phyloP scores from a whole-genome alignment of 1,284 basidiomycete genomes.

The Fomitopsis palustris region DNA sequence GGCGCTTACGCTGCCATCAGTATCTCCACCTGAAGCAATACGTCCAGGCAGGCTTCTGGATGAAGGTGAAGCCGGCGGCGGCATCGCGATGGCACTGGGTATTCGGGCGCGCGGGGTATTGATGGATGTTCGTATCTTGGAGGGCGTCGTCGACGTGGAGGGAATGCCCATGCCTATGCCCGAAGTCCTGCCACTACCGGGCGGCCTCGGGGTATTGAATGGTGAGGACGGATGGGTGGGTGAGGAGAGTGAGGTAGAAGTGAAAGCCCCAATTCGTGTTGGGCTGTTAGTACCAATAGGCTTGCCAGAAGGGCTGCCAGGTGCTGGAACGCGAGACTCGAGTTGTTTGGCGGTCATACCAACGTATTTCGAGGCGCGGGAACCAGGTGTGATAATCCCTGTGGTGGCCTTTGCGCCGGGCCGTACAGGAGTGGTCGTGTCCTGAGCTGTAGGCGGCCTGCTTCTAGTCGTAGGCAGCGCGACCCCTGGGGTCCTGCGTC shows the following conservation, averaged over 20 bases:
- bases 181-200: conserved; percentile 33
- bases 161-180: conserved; percentile 38
- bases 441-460: conserved; percentile 14
- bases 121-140: conserved; percentile 44
- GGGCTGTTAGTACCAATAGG: conserved; percentile 32
- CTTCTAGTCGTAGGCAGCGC: conserved; percentile 22
- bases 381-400: conserved; percentile 64
- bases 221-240: conserved; percentile 36
- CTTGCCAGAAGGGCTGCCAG: conserved; percentile 30
- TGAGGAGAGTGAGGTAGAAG: conserved; percentile 26
- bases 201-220: conserved; percentile 60
- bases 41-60: conserved; percentile 22
- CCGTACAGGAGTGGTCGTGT: conserved; percentile 19
- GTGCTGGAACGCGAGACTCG: conserved; percentile 39
- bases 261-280: conserved; percentile 30
- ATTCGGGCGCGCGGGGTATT: conserved; percentile 59
- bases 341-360: conserved; percentile 83
- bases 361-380: conserved; percentile 79
- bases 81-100: conserved; percentile 76
- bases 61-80: conserved; percentile 66
- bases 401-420: conserved; percentile 30
- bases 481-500: conserved; percentile 25
- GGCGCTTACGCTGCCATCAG: conserved; percentile 4
- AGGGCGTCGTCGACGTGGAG: conserved; percentile 31
- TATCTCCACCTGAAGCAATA: conserved; percentile 34